Evolutionary conservation across 2,329 filamentous ascomycete species (phyloP).

Genomic region (Dactylonectria macrodidyma): DNA sequence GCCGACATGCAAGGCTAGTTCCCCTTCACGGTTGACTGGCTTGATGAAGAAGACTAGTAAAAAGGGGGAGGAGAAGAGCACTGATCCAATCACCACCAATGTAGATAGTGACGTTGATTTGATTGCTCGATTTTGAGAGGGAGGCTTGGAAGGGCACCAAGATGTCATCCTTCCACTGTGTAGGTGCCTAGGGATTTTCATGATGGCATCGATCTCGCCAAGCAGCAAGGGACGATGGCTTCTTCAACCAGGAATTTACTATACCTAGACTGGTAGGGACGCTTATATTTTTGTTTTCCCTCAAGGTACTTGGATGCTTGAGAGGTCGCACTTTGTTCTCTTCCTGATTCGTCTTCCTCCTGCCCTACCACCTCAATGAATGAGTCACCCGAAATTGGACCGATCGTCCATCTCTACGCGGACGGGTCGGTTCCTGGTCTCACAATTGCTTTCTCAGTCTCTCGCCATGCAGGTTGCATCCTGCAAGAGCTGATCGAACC

Average conservation of each 20-base stretch:
- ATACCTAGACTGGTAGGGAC: neutral
- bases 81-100: neutral
- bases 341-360: neutral
- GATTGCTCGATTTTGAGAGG: too few species aligned
- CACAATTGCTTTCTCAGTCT: too few species aligned
- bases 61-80: neutral
- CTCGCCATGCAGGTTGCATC: too few species aligned
- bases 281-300: too few species aligned
- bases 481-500: too few species aligned
- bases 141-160: neutral
- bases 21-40: slow-evolving; percentile 19
- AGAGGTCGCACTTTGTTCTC: neutral
- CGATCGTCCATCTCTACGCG: slow-evolving; percentile 9
- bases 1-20: slow-evolving; percentile 24
- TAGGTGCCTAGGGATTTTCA: neutral
- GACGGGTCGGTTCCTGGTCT: too few species aligned
- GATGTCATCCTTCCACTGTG: neutral
- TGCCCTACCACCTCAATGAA: slow-evolving; percentile 4
- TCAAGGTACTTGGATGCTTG: neutral
- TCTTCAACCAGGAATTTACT: neutral
- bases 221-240: neutral
- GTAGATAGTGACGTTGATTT: neutral
- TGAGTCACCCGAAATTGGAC: slow-evolving; percentile 8
- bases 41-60: neutral
- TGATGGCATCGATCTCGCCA: neutral